Evolutionary conservation across 441 rosid genomes (phyloP).

Genomic region (Corymbia calophylla): DNA sequence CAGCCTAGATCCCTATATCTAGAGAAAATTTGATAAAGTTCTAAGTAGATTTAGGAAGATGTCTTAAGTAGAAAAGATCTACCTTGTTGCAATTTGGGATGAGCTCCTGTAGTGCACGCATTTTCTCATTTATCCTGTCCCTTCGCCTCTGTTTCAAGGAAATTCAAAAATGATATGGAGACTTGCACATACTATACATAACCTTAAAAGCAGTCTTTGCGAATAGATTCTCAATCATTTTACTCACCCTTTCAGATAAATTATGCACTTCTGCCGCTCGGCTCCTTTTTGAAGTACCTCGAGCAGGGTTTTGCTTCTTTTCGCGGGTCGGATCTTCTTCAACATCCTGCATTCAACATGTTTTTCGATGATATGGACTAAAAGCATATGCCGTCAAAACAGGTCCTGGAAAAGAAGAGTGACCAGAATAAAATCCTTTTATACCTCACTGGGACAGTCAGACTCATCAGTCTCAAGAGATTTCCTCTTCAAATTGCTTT

Average conservation of each 20-base stretch:
- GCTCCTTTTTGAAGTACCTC: conserved; percentile 5
- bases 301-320: conserved; percentile 2
- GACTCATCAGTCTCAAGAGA: conserved; percentile 3
- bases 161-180: not conserved
- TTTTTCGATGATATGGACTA: not conserved
- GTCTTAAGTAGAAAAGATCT: not conserved
- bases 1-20: not conserved
- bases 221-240: not conserved
- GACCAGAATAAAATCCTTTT: not conserved
- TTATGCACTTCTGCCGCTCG: conserved; percentile 16
- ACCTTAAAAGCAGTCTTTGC: not conserved
- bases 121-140: conserved; percentile 7
- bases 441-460: not conserved
- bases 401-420: not conserved
- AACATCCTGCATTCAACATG: not conserved
- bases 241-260: conserved; percentile 13
- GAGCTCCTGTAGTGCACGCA: conserved; percentile 1
- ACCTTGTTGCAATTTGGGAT: conserved; percentile 5
- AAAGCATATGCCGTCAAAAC: not conserved
- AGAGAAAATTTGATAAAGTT: not conserved
- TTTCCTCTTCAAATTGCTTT: conserved; percentile 1
- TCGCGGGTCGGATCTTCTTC: not conserved
- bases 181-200: not conserved
- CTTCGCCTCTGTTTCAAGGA: not conserved
- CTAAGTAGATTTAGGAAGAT: not conserved